Evolutionary conservation across 805 yeast genomes (phyloP).

Genomic region (Wickerhamomyces chaumierensis): DNA sequence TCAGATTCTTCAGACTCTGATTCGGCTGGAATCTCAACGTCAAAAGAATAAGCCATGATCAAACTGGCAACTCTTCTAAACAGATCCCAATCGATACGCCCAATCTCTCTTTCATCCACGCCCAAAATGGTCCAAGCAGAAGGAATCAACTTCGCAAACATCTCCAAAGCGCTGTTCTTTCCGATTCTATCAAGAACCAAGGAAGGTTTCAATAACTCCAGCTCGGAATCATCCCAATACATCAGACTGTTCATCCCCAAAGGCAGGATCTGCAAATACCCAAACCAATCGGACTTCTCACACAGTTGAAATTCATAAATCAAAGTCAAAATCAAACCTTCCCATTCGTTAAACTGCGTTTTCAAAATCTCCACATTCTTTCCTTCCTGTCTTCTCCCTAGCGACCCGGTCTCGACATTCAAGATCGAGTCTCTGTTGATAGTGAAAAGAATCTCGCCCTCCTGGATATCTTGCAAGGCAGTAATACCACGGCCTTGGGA

Average conservation of each 20-base stretch:
- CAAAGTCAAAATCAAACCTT: conserved; percentile 57
- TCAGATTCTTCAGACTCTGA: too few species aligned
- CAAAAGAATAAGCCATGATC: conserved; percentile 87
- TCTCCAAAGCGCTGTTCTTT: conserved; percentile 46
- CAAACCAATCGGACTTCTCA: conserved; percentile 46
- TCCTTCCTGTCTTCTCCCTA: conserved; percentile 19
- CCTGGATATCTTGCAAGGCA: conserved; percentile 48
- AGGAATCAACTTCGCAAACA: conserved; percentile 38
- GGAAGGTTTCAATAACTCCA: conserved; percentile 53
- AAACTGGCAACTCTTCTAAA: conserved; percentile 69
- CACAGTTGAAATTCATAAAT: conserved; percentile 45
- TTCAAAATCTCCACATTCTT: conserved; percentile 26
- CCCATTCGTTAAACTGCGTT: conserved; percentile 56
- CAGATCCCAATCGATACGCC: conserved; percentile 36
- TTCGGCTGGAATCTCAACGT: conserved; percentile 48
- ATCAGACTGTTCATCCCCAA: conserved; percentile 51
- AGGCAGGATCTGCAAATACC: conserved; percentile 69
- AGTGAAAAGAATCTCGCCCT: conserved; percentile 56
- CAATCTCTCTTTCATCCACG: too few species aligned
- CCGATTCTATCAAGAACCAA: conserved; percentile 64
- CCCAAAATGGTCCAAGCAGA: too few species aligned
- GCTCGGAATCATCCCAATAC: conserved; percentile 66
- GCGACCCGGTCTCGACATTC: conserved; percentile 45
- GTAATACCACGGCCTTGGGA: conserved; percentile 73
- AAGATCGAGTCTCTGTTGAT: conserved; percentile 52